phyloP scores from a whole-genome alignment of 208 protist genomes.

The Herpetomonas samuelpessoai region DNA sequence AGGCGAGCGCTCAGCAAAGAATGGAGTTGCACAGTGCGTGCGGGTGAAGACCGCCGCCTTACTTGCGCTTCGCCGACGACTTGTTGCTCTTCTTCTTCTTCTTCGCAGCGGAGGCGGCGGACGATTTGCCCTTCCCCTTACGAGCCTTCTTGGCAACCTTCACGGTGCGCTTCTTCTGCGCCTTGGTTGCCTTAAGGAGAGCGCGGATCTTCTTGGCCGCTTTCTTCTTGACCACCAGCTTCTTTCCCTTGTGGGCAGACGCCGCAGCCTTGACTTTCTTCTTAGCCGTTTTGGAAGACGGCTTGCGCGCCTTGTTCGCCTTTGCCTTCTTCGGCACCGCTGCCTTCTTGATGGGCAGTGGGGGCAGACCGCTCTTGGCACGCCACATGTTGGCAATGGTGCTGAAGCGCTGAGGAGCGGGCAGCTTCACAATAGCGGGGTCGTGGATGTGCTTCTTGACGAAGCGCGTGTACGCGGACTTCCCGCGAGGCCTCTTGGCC shows the following conservation, averaged over 20 bases:
- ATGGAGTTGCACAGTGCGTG: too few relatives aligned
- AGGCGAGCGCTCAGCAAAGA: too few relatives aligned
- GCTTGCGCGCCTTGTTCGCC: not conserved
- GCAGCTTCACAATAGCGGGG: constrained; percentile 1
- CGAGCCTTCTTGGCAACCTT: not conserved
- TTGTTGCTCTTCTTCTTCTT: constrained; percentile 1
- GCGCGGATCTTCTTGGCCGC: not conserved
- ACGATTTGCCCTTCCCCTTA: not conserved
- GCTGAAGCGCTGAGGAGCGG: not conserved
- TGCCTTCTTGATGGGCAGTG: not conserved
- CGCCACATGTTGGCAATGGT: constrained; percentile 11
- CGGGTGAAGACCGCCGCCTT: too few relatives aligned
- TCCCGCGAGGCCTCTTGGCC: constrained; percentile 15
- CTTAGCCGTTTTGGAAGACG: not conserved
- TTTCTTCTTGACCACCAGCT: constrained; percentile 1
- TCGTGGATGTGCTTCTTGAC: constrained; percentile 9
- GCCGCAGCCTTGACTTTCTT: constrained; percentile 7
- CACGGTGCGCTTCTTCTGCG: not conserved
- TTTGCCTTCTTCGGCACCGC: not conserved
- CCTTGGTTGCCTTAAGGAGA: not conserved
- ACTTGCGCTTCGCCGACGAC: too few relatives aligned
- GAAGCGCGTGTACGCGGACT: constrained; percentile 6
- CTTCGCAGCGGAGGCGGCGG: not conserved
- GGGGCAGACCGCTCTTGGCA: constrained; percentile 3
- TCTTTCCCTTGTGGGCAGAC: not conserved